Percentiles rank a stretch among this genome's conserved stretches.
Evolutionary conservation across 2,329 filamentous ascomycete genomes (phyloP).

Genomic region (Plenodomus tracheiphilus): DNA sequence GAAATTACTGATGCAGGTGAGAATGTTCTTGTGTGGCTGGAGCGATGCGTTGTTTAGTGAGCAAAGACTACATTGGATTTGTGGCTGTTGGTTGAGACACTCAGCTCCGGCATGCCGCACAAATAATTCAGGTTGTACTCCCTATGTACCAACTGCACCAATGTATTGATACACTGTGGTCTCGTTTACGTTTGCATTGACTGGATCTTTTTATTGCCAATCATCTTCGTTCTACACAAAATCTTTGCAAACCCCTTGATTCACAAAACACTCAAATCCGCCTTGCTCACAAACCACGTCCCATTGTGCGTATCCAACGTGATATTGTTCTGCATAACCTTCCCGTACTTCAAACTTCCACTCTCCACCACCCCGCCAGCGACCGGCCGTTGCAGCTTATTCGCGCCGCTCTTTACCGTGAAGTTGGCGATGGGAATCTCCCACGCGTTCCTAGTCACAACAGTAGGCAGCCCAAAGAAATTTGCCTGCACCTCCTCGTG

Average conservation of each 20-base stretch:
- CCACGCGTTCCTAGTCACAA: constrained; percentile 62
- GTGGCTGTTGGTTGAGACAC: no score
- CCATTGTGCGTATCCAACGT: constrained; percentile 41
- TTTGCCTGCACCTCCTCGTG: constrained; percentile 60
- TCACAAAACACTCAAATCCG: constrained; percentile 26
- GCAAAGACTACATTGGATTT: neutral
- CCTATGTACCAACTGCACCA: no score
- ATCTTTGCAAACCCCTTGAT: neutral
- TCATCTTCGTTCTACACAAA: neutral
- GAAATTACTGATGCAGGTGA: neutral
- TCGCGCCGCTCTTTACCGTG: constrained; percentile 65
- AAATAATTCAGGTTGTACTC: no score
- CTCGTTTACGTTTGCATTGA: no score
- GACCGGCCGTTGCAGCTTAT: constrained; percentile 58
- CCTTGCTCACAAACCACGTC: constrained; percentile 40
- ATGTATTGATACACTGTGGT: no score
- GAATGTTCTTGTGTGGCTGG: neutral
- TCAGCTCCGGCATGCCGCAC: no score
- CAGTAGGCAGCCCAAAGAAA: constrained; percentile 67
- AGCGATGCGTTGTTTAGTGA: neutral
- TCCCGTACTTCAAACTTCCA: constrained; percentile 59
- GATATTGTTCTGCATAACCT: constrained; percentile 37
- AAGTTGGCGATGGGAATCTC: constrained; percentile 73
- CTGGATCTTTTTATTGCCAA: neutral
- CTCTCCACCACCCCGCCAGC: constrained; percentile 57